Evolutionary conservation across 2,329 filamentous ascomycete species (phyloP), one percentile per base, ranked within the genome.

Genomic region (Phyllosticta citriasiana): DNA sequence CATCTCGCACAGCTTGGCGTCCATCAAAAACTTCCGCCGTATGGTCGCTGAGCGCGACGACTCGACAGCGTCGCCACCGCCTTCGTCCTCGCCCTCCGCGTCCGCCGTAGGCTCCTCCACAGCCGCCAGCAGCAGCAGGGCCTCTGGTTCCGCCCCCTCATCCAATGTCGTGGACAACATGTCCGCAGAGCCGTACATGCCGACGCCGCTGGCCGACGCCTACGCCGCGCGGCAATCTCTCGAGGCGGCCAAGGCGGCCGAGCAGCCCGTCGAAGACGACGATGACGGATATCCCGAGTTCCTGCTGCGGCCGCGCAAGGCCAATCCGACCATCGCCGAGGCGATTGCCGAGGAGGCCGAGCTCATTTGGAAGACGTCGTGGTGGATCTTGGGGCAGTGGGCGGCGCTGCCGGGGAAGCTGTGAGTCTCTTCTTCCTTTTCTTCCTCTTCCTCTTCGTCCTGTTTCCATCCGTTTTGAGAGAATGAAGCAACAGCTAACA

Each of bases 1-100:
- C 40, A 86, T 97, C 64, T 91, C 89, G 65, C 87, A 88, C 72
- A 94, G 90, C 58, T 76, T 99, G 64, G 79, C 82, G 35, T 87
- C 90, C 0, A 82, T 96, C 53, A 83, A 85, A 61, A 80, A 86
- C 60, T 97, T 99, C 77, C 78, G 82, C 51, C 73, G 76, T 27
- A 79, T 82, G 76, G 68, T 80, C 57, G 77, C 79, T 19, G 71
- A 72, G 63, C 69, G 72, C 53, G 73, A 73, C 22, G 71, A 68
- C 19, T 53, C 67, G 14, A 64, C 24, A 55, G 3, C 61, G 0
- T 62, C 67, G 40, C 53, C 12, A 12, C n/a, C 63, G 63, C 2
- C 60, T 65, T 2, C 67, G 65, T 3, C 25, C 50, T 16, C 52
- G 10, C 10, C 67, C 66, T 3, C n/a, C 50, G 22, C 52, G 10